A percentile compares a stretch with the other conserved stretches of the same genome.
Evolutionary conservation across 768 basidiomycete genomes (phyloP).

Genomic region (Astraeus odoratus): DNA sequence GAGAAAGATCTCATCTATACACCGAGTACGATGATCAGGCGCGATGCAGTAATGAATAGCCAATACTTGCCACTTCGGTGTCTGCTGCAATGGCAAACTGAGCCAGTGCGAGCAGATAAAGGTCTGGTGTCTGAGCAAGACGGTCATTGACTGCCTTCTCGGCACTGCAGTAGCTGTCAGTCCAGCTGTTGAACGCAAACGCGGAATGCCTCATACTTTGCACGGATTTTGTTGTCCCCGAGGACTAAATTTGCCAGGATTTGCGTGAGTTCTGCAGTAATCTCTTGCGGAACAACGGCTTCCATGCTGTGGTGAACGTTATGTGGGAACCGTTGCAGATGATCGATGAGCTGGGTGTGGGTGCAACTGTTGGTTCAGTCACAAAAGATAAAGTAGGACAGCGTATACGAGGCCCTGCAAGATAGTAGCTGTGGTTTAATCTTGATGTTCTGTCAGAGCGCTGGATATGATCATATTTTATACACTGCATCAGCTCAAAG

Average conservation of each 20-base stretch:
- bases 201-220: slow-evolving; percentile 38
- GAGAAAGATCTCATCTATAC: slow-evolving; percentile 80
- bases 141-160: slow-evolving; percentile 80
- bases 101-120: slow-evolving; percentile 70
- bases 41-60: background rate
- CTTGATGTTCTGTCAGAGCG: no score
- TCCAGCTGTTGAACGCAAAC: background rate
- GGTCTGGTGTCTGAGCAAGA: slow-evolving; percentile 68
- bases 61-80: slow-evolving; percentile 63
- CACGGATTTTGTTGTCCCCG: slow-evolving; percentile 77
- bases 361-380: no score
- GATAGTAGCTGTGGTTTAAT: no score
- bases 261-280: slow-evolving; percentile 71
- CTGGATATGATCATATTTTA: no score
- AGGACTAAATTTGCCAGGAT: slow-evolving; percentile 80
- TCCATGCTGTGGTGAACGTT: slow-evolving; percentile 19
- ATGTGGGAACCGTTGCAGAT: no score
- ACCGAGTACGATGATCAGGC: slow-evolving; percentile 9
- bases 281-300: slow-evolving; percentile 47
- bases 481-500: no score
- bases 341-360: no score
- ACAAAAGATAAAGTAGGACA: no score
- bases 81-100: slow-evolving; percentile 75
- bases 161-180: slow-evolving; percentile 40
- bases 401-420: no score